A percentile compares a stretch with the other conserved stretches of the same genome.
Conservation (phyloP, 768 basidiomycete species). For the Boletus bicolor region DNA sequence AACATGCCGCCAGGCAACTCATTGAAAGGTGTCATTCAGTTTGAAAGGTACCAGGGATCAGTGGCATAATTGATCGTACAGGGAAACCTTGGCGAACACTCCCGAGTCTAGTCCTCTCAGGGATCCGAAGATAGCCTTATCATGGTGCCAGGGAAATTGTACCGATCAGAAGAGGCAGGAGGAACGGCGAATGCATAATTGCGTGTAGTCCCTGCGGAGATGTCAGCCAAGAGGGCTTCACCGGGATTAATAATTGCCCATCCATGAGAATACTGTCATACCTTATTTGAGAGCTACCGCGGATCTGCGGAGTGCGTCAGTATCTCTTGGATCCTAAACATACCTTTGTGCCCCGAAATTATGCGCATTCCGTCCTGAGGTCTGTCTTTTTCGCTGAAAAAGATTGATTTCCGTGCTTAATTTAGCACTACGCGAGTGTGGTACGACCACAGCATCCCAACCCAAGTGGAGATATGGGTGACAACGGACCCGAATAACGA, state of each 20-base stretch:
- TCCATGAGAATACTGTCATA: conserved; percentile 27
- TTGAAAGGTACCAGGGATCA: conserved; percentile 22
- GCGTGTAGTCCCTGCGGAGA: conserved; percentile 19
- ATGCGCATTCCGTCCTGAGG: conserved; percentile 13
- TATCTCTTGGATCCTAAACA: conserved; percentile 1
- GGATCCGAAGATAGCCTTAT: conserved; percentile 31
- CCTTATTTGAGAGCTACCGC: conserved; percentile 22
- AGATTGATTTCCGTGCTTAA: not conserved
- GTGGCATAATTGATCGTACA: conserved; percentile 17
- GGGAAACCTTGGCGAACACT: conserved; percentile 17
- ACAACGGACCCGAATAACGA: conserved; percentile 14
- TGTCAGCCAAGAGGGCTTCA: conserved; percentile 19
- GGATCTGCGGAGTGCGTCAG: conserved; percentile 28
- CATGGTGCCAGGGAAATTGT: conserved; percentile 14
- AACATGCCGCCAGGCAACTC: conserved; percentile 4
- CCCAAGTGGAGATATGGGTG: not conserved
- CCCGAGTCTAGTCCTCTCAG: conserved; percentile 27
- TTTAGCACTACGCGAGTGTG: conserved; percentile 1
- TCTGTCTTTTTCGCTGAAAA: conserved; percentile 4
- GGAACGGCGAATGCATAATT: conserved; percentile 23
- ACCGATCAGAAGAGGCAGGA: conserved; percentile 23
- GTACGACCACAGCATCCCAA: not conserved
- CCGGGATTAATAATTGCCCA: conserved; percentile 13
- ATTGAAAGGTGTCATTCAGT: conserved; percentile 7
- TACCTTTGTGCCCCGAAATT: not conserved